Conservation (phyloP, 768 basidiomycete species). For the Serendipita indica region DNA sequence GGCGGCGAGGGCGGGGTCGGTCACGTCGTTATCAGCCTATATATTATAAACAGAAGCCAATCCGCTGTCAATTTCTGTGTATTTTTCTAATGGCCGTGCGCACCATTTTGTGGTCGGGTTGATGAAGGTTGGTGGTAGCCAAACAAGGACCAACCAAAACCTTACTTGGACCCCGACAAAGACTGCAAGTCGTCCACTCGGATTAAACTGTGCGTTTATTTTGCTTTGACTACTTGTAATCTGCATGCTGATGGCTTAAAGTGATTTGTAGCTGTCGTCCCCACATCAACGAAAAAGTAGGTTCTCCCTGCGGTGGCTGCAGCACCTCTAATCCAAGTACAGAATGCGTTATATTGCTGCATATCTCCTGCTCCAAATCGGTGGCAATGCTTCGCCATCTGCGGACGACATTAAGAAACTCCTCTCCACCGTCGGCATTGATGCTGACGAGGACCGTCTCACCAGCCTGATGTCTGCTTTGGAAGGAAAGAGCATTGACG, state of each 20-base stretch:
- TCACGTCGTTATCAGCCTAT: slow-evolving; percentile 69
- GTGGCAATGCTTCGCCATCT: slow-evolving; percentile 79
- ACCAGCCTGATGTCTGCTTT: slow-evolving; percentile 78
- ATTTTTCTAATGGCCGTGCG: slow-evolving; percentile 10
- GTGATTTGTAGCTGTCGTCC: slow-evolving; percentile 88
- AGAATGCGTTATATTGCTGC: slow-evolving; percentile 87
- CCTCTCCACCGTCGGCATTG: slow-evolving; percentile 73
- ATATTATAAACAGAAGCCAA: background rate
- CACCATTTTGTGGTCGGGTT: slow-evolving; percentile 23
- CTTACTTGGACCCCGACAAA: slow-evolving; percentile 35
- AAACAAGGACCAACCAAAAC: slow-evolving; percentile 24
- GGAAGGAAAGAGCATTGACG: slow-evolving; percentile 73
- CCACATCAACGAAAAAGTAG: slow-evolving; percentile 21
- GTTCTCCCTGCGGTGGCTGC: slow-evolving; percentile 19
- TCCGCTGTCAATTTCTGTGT: slow-evolving; percentile 5
- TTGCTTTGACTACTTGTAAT: background rate
- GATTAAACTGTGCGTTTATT: slow-evolving; percentile 55
- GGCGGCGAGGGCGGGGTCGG: slow-evolving; percentile 86
- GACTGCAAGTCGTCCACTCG: slow-evolving; percentile 86
- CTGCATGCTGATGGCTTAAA: background rate
- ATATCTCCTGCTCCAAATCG: slow-evolving; percentile 91
- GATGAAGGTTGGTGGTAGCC: slow-evolving; percentile 21
- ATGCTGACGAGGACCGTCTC: slow-evolving; percentile 70
- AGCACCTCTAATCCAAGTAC: background rate
- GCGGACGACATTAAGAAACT: slow-evolving; percentile 80